phyloP scores from a whole-genome alignment of 352 stramenopile species.

The Pilasporangium apinafurcum region DNA sequence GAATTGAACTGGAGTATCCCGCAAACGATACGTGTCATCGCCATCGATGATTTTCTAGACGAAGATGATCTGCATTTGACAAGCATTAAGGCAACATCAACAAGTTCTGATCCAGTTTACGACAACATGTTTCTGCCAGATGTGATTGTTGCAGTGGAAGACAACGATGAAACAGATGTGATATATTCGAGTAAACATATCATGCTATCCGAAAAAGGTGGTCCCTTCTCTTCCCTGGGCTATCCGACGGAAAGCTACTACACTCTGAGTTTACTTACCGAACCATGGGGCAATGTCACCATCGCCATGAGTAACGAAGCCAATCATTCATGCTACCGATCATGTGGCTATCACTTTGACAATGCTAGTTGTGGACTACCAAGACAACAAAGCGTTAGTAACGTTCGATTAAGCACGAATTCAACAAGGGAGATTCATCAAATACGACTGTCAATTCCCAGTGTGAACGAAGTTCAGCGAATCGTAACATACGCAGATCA shows the following conservation, averaged over 20 bases:
- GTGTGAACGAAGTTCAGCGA: slow-evolving; percentile 55
- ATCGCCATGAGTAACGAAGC: slow-evolving; percentile 75
- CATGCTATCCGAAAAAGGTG: slow-evolving; percentile 25
- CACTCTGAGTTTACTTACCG: slow-evolving; percentile 35
- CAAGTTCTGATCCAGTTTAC: slow-evolving; percentile 53
- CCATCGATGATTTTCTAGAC: slow-evolving; percentile 63
- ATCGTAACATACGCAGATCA: slow-evolving; percentile 53
- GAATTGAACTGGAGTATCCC: slow-evolving; percentile 46
- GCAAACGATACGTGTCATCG: slow-evolving; percentile 60
- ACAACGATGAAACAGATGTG: slow-evolving; percentile 53
- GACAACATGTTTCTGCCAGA: slow-evolving; percentile 44
- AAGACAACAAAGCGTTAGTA: slow-evolving; percentile 58
- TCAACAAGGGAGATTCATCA: slow-evolving; percentile 62
- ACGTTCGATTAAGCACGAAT: slow-evolving; percentile 42
- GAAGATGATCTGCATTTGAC: slow-evolving; percentile 59
- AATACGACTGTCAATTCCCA: slow-evolving; percentile 37
- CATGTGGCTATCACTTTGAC: slow-evolving; percentile 67
- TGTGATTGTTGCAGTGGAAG: slow-evolving; percentile 59
- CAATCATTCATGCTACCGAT: slow-evolving; percentile 51
- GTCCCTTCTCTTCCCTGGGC: slow-evolving; percentile 1
- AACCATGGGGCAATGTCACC: slow-evolving; percentile 68
- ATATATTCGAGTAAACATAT: slow-evolving; percentile 39
- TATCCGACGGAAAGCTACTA: slow-evolving; percentile 29
- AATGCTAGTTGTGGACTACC: slow-evolving; percentile 40
- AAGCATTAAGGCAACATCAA: slow-evolving; percentile 33